Base-by-base conservation (phyloP, 2,329 filamentous ascomycete species). In the Aspergillus sp. region DNA sequence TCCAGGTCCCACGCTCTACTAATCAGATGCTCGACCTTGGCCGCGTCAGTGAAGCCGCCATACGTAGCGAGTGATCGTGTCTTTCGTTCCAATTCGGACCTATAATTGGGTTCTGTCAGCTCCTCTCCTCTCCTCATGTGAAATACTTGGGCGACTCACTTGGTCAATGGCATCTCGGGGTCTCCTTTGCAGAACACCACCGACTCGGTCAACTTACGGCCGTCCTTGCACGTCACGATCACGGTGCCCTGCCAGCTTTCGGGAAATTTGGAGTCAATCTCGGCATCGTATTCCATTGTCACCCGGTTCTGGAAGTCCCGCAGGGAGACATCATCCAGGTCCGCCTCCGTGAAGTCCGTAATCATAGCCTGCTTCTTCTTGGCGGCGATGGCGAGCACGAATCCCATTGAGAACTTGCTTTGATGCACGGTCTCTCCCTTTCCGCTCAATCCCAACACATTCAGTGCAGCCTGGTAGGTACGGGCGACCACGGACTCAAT, bases 341-440 rank as follows among this genome's bases (percentile, higher is more conserved):
- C 63, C 10, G 59, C 59, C 48, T 67, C 65, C 1, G 63, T 66
- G 16, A 68, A 69, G 41, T 69, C 65, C 3, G 61, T 65, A 21
- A 67, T 64, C 58, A 64, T 66, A 41, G 65, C 67, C 20, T 63
- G 61, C 0, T 65, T 63, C 40, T 69, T 66, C 54, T 65, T 69
- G 16, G 66, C 67, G 19, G 64, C 63, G 23, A 69, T 57, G 2
- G 65, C 66, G 7, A 69, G 55, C 11, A 69, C 65, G 58, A 69
- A 69, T 2, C 66, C 67, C 64, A 69, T 69, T 0, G 64, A 66
- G 52, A 69, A 69, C 45, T 69, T 69, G 54, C 66, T 69, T 40
- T 69, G 66, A 7, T 69, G 66, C 7, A 69, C 66, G 2, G 66
- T 69, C 43, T 68, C 63, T 1, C 62, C 65, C 11, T 50, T 45